phyloP scores from a whole-genome alignment of 2,329 filamentous ascomycete species.

The Exophiala calicioides region DNA sequence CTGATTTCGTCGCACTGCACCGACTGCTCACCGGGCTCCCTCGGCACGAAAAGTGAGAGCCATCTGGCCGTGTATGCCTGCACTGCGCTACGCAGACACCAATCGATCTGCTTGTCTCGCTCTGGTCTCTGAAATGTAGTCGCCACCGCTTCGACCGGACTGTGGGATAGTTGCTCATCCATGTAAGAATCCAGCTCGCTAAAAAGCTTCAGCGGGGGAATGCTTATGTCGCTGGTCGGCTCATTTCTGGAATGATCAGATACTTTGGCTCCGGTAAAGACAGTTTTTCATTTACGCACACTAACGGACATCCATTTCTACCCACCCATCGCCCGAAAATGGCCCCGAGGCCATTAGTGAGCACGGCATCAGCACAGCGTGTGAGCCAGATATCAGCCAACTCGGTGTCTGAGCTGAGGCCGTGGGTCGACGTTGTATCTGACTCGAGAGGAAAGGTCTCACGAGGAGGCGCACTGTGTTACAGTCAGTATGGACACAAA shows the following conservation, averaged over 20 bases:
- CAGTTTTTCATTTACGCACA: conserved; percentile 35
- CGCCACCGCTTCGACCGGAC: background rate
- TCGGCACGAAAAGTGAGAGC: conserved; percentile 24
- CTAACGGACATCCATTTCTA: conserved; percentile 44
- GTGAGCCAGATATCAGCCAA: conserved; percentile 4
- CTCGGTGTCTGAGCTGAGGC: background rate
- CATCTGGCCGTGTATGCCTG: conserved; percentile 33
- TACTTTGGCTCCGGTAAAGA: background rate
- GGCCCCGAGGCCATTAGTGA: conserved; percentile 40
- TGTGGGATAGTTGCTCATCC: background rate
- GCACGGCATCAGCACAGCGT: conserved; percentile 30
- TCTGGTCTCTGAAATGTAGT: conserved; percentile 9
- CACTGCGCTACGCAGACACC: conserved; percentile 31
- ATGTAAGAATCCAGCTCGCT: conserved; percentile 1
- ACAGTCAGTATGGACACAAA: background rate
- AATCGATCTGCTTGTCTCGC: conserved; percentile 29
- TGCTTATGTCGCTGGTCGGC: conserved; percentile 7
- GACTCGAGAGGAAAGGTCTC: background rate
- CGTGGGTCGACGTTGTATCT: too few species aligned
- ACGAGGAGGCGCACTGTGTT: background rate
- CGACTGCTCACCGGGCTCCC: background rate
- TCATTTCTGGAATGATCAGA: conserved; percentile 6
- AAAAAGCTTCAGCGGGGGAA: conserved; percentile 7
- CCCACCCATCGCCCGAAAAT: conserved; percentile 48
- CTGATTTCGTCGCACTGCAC: conserved; percentile 24